These are phyloP conservation scores for Solanum peruvianum DNA, from an alignment of 257 asterid species.

Conservation along the genomic window DNA sequence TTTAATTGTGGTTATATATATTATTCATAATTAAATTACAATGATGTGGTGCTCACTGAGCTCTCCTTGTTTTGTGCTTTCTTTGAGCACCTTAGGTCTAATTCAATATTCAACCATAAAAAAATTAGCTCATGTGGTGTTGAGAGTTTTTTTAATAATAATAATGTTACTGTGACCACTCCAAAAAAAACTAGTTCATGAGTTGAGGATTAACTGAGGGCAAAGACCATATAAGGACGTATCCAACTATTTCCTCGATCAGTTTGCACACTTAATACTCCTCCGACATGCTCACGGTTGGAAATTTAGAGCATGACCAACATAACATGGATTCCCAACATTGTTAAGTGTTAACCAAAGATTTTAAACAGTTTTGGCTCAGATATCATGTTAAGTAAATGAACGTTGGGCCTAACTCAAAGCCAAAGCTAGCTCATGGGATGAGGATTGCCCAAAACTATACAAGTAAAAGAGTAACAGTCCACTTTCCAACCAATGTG, in stretches of 20 bases:
- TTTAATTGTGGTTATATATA: not conserved
- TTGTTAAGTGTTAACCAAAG: not conserved
- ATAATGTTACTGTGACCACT: not conserved
- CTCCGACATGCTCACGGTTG: not conserved
- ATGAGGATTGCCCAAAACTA: not conserved
- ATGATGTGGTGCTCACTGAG: not conserved
- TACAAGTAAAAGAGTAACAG: not conserved
- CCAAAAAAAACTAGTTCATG: not conserved
- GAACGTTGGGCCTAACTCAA: not conserved
- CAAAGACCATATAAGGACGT: not conserved
- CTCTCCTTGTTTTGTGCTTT: not conserved
- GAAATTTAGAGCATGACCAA: not conserved
- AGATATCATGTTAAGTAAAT: not conserved
- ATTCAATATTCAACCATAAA: not conserved
- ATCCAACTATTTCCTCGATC: not conserved
- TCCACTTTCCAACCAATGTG: not conserved
- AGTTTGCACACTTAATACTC: not conserved
- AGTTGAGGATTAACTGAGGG: not conserved
- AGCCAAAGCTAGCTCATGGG: not conserved
- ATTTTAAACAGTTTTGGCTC: not conserved
- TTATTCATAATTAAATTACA: not conserved
- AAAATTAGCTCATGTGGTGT: not conserved
- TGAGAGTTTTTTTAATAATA: not conserved
- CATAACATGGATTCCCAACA: not conserved
- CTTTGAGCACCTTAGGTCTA: not conserved